Evolutionary conservation across 176 grass and related monocot genomes (phyloP).

Genomic region (Stipa capillata): DNA sequence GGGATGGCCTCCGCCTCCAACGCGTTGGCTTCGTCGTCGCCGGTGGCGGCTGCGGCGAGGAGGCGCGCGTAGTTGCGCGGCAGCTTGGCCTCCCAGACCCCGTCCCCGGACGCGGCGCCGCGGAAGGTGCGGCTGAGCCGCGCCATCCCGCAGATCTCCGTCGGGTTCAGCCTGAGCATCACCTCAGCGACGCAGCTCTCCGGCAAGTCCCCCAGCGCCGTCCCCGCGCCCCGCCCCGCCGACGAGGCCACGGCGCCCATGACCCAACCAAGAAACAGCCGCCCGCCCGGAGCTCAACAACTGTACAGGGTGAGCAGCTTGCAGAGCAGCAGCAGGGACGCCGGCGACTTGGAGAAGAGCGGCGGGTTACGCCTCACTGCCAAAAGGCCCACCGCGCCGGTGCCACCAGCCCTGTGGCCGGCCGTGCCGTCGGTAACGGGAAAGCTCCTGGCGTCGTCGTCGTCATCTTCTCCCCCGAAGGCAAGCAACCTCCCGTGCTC

Average conservation of each 20-base stretch:
- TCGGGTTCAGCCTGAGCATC: conserved; percentile 67
- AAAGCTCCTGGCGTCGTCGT: background rate
- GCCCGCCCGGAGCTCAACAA: background rate
- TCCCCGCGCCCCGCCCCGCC: background rate
- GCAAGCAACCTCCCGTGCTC: background rate
- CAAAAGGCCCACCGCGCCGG: conserved; percentile 30
- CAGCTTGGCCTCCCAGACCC: conserved; percentile 84
- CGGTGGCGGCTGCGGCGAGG: conserved; percentile 29
- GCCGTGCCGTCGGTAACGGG: conserved; percentile 13
- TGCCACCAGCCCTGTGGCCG: conserved; percentile 8
- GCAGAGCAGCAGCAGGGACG: conserved; percentile 75
- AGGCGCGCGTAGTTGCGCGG: conserved; percentile 72
- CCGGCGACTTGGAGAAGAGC: conserved; percentile 45
- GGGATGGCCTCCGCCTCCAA: conserved; percentile 20
- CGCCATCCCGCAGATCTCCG: conserved; percentile 76
- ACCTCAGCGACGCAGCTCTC: conserved; percentile 93
- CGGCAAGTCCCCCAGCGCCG: conserved; percentile 62
- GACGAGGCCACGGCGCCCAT: conserved; percentile 68
- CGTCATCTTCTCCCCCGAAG: background rate
- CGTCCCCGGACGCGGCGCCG: conserved; percentile 61
- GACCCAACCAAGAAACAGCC: background rate
- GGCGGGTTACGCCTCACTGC: conserved; percentile 30
- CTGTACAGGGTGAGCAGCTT: conserved; percentile 80
- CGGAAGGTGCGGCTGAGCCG: conserved; percentile 65
- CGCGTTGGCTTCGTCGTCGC: background rate